These are phyloP conservation scores for Amanita muscaria DNA, from an alignment of 768 basidiomycete genomes.

Conservation along the genomic window DNA sequence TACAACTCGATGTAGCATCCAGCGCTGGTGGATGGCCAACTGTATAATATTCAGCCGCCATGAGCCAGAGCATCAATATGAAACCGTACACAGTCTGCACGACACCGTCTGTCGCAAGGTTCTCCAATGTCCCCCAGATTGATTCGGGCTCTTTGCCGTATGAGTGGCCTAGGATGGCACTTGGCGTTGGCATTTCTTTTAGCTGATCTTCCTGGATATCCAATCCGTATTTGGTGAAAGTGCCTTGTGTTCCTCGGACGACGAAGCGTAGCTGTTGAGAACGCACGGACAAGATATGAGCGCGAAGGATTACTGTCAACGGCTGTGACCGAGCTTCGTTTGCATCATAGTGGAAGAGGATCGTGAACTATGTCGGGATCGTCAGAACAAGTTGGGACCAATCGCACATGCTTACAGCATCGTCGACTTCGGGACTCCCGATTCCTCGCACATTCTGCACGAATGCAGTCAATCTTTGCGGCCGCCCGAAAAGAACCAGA, in stretches of 20 bases:
- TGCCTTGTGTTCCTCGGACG: conserved; percentile 63
- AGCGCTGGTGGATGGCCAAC: conserved; percentile 53
- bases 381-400: no score
- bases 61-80: neutral
- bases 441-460: conserved; percentile 61
- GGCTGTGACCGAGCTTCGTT: conserved; percentile 37
- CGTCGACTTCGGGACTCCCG: conserved; percentile 58
- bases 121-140: conserved; percentile 57
- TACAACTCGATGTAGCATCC: conserved; percentile 57
- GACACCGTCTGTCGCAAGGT: conserved; percentile 36
- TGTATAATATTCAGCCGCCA: conserved; percentile 19
- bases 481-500: conserved; percentile 67
- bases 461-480: conserved; percentile 57
- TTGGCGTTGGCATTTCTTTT: conserved; percentile 41
- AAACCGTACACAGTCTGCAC: conserved; percentile 26
- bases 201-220: conserved; percentile 78
- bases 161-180: conserved; percentile 31
- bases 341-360: conserved; percentile 41
- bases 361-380: conserved; percentile 40
- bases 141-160: conserved; percentile 59
- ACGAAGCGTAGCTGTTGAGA: conserved; percentile 61
- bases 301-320: conserved; percentile 58
- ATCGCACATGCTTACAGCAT: conserved; percentile 50
- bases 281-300: conserved; percentile 60
- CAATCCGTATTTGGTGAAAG: conserved; percentile 66